Evolutionary conservation across 805 yeast species (phyloP).

Genomic region (Helenozyma baotianmanensis): DNA sequence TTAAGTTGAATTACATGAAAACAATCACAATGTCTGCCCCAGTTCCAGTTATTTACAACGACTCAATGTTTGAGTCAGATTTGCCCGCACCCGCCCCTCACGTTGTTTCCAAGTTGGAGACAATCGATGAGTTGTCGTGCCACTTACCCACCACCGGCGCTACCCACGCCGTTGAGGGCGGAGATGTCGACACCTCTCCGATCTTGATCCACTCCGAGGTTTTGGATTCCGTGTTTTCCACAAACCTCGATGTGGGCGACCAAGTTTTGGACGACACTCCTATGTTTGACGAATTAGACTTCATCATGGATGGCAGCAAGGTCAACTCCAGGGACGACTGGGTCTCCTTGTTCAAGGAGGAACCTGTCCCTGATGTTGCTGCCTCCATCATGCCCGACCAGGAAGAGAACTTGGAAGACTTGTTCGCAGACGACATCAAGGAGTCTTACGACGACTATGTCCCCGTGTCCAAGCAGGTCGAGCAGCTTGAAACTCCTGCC

Average conservation of each 20-base stretch:
- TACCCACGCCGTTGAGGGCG: slow-evolving; percentile 9
- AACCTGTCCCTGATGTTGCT: slow-evolving; percentile 4
- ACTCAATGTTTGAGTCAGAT: slow-evolving; percentile 12
- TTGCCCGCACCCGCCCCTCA: slow-evolving; percentile 9
- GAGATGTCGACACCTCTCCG: slow-evolving; percentile 32
- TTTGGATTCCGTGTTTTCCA: slow-evolving; percentile 47
- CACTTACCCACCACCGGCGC: slow-evolving; percentile 20
- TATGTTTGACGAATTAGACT: slow-evolving; percentile 55
- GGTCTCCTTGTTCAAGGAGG: slow-evolving; percentile 54
- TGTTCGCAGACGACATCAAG: slow-evolving; percentile 18
- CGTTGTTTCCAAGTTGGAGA: slow-evolving; percentile 15
- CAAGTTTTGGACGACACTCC: slow-evolving; percentile 37
- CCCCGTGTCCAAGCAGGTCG: slow-evolving; percentile 11
- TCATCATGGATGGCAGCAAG: slow-evolving; percentile 36
- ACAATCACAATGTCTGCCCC: slow-evolving; percentile 14
- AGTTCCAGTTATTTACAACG: slow-evolving; percentile 13
- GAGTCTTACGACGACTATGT: slow-evolving; percentile 17
- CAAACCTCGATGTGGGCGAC: slow-evolving; percentile 34
- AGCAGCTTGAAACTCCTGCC: slow-evolving; percentile 26
- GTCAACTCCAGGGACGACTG: slow-evolving; percentile 46
- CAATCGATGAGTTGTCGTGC: slow-evolving; percentile 22
- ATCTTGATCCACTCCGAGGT: slow-evolving; percentile 50
- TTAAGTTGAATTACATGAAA: slow-evolving; percentile 17
- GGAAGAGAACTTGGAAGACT: slow-evolving; percentile 17
- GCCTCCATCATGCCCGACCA: slow-evolving; percentile 6